A percentile compares a stretch with the other conserved stretches of the same genome.
phyloP scores from a whole-genome alignment of 2,329 filamentous ascomycete species.

The Colletotrichum musae region DNA sequence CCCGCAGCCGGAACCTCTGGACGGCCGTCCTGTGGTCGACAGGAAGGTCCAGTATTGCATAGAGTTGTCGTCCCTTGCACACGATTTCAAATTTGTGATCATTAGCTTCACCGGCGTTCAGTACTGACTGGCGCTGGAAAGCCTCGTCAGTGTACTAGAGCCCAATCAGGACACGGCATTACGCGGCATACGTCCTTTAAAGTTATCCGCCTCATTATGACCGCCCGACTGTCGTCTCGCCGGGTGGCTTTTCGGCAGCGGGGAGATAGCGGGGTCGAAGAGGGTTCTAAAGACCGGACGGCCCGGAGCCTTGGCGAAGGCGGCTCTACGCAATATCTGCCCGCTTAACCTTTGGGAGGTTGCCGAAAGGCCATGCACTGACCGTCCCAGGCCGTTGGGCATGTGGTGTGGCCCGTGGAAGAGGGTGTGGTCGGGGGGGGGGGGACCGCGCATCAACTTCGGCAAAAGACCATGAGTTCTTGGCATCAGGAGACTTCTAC shows the following conservation, averaged over 20 bases:
- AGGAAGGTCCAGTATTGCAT: neutral
- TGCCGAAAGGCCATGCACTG: slow-evolving; percentile 5
- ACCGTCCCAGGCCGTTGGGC: neutral
- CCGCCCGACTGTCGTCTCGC: no score
- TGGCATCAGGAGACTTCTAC: neutral
- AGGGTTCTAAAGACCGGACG: slow-evolving; percentile 2
- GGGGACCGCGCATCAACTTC: no score
- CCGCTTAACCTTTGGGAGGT: neutral
- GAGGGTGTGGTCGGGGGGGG: neutral
- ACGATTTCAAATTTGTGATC: neutral
- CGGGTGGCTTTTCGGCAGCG: no score
- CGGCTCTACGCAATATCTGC: neutral
- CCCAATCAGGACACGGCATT: neutral
- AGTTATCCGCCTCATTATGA: neutral
- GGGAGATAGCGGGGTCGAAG: neutral
- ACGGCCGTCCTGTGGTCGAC: neutral
- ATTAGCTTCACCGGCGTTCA: neutral
- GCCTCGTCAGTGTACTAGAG: neutral
- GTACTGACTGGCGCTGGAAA: neutral
- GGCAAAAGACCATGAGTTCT: neutral
- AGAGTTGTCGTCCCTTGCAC: neutral
- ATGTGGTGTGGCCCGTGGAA: neutral
- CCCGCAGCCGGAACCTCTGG: neutral
- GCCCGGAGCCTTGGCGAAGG: neutral
- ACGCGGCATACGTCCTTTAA: slow-evolving; percentile 4